Percentiles rank a stretch among this genome's conserved stretches.
phyloP scores from a whole-genome alignment of 768 basidiomycete genomes.

The Kwoniella sp. region DNA sequence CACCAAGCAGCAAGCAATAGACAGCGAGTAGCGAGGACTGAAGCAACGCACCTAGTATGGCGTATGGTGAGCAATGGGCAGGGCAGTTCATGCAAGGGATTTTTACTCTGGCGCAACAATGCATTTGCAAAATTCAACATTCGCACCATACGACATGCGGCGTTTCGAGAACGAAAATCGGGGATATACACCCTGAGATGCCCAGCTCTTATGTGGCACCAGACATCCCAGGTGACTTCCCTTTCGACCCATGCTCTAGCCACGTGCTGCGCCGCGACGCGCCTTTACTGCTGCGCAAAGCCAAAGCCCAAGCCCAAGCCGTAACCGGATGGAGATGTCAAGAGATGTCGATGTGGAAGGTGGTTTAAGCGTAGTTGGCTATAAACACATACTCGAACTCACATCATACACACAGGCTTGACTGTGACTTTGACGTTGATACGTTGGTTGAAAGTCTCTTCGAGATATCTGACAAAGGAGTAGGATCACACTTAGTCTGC shows the following conservation, averaged over 20 bases:
- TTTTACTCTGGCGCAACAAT: too few relatives aligned
- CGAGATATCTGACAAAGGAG: neutral
- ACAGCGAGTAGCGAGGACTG: neutral
- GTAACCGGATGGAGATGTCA: neutral
- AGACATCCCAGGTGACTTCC: neutral
- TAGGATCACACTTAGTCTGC: neutral
- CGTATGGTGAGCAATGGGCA: too few relatives aligned
- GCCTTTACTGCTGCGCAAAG: slow-evolving; percentile 1
- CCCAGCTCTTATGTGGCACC: too few relatives aligned
- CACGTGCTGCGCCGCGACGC: slow-evolving; percentile 2
- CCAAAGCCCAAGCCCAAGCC: too few relatives aligned
- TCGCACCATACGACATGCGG: slow-evolving; percentile 11
- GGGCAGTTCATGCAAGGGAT: too few relatives aligned
- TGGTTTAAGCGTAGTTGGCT: neutral
- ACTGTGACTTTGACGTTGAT: too few relatives aligned
- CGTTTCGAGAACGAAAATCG: slow-evolving; percentile 22
- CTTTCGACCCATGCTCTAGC: neutral
- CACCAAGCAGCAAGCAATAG: neutral
- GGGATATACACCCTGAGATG: slow-evolving; percentile 3
- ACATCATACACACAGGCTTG: neutral
- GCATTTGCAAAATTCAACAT: neutral
- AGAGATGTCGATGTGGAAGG: neutral
- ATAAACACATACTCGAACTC: too few relatives aligned
- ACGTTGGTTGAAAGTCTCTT: neutral
- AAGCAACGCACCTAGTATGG: neutral